Evolutionary conservation across 169 alveolate genomes (phyloP).

Genomic region (Fabrea salina): DNA sequence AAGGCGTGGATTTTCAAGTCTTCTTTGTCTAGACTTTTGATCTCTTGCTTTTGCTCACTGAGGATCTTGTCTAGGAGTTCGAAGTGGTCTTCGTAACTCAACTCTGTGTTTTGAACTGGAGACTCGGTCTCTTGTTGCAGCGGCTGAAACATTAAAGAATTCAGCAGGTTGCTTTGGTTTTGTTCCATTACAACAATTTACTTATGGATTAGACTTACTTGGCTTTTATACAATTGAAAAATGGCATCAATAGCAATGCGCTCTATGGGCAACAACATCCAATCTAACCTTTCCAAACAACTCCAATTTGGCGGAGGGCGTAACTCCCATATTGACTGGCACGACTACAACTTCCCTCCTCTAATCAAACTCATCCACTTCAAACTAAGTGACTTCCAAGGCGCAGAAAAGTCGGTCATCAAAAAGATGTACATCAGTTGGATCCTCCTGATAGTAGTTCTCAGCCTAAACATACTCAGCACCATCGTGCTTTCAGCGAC

Average conservation of each 20-base stretch:
- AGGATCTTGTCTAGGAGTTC: constrained; percentile 6
- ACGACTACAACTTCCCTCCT: constrained; percentile 34
- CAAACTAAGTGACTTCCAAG: constrained; percentile 10
- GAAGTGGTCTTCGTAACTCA: constrained; percentile 14
- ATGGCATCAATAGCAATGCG: too few species aligned
- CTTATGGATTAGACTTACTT: too few species aligned
- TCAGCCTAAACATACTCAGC: not conserved
- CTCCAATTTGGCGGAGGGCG: too few species aligned
- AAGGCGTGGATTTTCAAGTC: constrained; percentile 73
- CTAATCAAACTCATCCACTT: constrained; percentile 23
- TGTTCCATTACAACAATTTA: too few species aligned
- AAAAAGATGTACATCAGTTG: constrained; percentile 6
- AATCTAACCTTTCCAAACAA: too few species aligned
- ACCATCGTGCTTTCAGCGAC: constrained; percentile 23
- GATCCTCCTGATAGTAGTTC: not conserved
- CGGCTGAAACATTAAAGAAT: too few species aligned
- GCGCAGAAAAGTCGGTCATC: not conserved
- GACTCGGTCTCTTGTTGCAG: too few species aligned
- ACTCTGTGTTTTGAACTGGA: constrained; percentile 39
- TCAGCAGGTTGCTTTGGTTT: too few species aligned
- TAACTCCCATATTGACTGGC: constrained; percentile 29
- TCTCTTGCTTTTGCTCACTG: constrained; percentile 5
- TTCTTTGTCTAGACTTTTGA: constrained; percentile 21
- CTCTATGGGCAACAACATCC: too few species aligned
- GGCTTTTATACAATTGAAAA: too few species aligned